Evolutionary conservation across 2,329 filamentous ascomycete genomes (phyloP), one percentile per base, ranked within the genome.

Genomic region (Venturia oleaginea): DNA sequence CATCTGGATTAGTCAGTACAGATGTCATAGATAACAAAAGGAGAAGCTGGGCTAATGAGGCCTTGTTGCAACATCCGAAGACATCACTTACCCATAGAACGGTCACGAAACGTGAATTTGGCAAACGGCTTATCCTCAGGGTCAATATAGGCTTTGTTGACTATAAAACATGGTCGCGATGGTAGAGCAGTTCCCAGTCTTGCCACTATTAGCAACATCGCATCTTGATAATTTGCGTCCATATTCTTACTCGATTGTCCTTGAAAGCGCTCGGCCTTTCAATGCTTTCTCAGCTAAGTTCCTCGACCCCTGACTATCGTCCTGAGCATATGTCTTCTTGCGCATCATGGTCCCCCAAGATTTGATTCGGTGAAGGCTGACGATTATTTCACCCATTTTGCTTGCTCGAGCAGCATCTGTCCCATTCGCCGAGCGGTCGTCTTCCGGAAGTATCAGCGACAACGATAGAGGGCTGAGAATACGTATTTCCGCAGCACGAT

Each of bases 41-140:
- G 34, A 43, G 5, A n/a, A 4, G 42, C 19, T 46, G 43, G 22
- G n/a, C n/a, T n/a, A n/a, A n/a, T n/a, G n/a, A n/a, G n/a, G n/a
- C n/a, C n/a, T n/a, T n/a, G n/a, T n/a, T n/a, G n/a, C n/a, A n/a
- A n/a, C n/a, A n/a, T n/a, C n/a, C n/a, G n/a, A n/a, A n/a, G 22
- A 24, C 7, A 46, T 11, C 11, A 59, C 30, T 19, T 24, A 48
- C 46, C 19, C 27, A 46, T 42, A n/a, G 59, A 63, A 30, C 63
- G 63, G 22, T 65, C 48, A 13, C 37, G 34, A 54, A 65, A 65
- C 19, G 70, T 64, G 51, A 69, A 71, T 0, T 67, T 67, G 2
- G 69, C 69, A 17, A 71, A 69, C 0, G 68, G 67, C 24, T 38
- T 32, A 24, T 63, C 27, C n/a, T 43, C 27, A 27, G 38, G 30